Evolutionary conservation across 495 filamentous ascomycete species (phyloP).

Genomic region (Niebla homalea): DNA sequence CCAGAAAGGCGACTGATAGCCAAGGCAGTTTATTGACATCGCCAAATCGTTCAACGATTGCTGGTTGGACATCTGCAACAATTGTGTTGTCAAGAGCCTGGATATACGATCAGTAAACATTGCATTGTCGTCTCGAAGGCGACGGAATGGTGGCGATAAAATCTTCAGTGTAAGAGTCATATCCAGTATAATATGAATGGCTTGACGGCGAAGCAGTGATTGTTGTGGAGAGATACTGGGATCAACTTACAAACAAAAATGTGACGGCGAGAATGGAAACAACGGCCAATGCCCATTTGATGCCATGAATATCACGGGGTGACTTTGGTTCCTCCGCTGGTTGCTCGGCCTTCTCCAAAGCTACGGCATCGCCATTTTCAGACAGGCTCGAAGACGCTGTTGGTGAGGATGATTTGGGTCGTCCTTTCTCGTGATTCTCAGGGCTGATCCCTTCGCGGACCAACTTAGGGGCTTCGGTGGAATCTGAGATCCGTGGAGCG

Average conservation of each 20-base stretch:
- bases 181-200: no score
- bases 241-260: constrained; percentile 31
- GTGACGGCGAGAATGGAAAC: constrained; percentile 36
- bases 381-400: neutral
- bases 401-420: constrained; percentile 1
- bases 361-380: neutral
- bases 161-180: no score
- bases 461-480: no score
- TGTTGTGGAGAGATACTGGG: no score
- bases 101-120: no score
- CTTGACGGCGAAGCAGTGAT: no score
- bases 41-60: constrained; percentile 34
- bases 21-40: constrained; percentile 36
- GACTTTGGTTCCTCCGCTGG: neutral
- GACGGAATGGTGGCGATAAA: no score
- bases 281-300: constrained; percentile 9
- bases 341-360: neutral
- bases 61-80: constrained; percentile 40
- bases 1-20: constrained; percentile 35
- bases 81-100: constrained; percentile 43
- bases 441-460: neutral
- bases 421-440: constrained; percentile 9
- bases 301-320: constrained; percentile 6
- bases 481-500: no score
- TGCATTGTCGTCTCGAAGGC: no score